Conservation (phyloP, 192 early-diverging fungal genomes). For the Funneliformis geosporum region DNA sequence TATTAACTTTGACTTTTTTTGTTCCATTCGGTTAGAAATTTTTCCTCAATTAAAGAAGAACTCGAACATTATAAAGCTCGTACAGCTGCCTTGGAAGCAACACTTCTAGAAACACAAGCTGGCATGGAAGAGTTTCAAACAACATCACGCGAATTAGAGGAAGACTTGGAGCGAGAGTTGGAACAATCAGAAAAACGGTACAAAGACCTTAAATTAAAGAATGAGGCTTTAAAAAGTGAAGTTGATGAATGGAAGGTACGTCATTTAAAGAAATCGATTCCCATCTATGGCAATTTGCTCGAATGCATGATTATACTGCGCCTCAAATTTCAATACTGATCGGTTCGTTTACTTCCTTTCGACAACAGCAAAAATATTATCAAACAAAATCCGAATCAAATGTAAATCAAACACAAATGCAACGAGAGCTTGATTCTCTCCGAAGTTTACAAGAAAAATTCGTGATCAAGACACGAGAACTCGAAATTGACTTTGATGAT, state of each 20-base stretch:
- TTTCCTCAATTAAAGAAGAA: slow-evolving; percentile 57
- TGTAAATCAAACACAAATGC: slow-evolving; percentile 63
- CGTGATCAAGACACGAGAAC: slow-evolving; percentile 68
- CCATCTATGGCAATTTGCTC: too few species aligned
- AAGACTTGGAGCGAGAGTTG: slow-evolving; percentile 73
- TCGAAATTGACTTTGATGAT: slow-evolving; percentile 80
- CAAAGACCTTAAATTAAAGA: slow-evolving; percentile 62
- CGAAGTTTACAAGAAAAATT: slow-evolving; percentile 69
- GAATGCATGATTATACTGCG: too few species aligned
- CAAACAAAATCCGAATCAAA: slow-evolving; percentile 67
- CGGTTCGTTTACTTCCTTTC: not conserved
- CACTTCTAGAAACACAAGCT: slow-evolving; percentile 55
- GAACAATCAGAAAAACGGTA: slow-evolving; percentile 66
- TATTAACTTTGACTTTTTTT: not conserved
- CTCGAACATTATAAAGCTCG: slow-evolving; percentile 65
- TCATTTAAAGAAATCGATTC: too few species aligned
- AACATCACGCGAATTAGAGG: slow-evolving; percentile 69
- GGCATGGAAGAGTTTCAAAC: slow-evolving; percentile 66
- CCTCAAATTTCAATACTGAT: not conserved
- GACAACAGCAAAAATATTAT: slow-evolving; percentile 60
- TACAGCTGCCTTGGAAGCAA: slow-evolving; percentile 54
- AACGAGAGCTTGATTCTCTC: slow-evolving; percentile 73
- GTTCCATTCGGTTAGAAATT: slow-evolving; percentile 15
- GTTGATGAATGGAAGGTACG: slow-evolving; percentile 72
- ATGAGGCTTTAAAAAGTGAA: slow-evolving; percentile 66